Evolutionary conservation across 1,139 yeast genomes (phyloP), one percentile per base, ranked within the genome.

Genomic region (Candida tropicalis): DNA sequence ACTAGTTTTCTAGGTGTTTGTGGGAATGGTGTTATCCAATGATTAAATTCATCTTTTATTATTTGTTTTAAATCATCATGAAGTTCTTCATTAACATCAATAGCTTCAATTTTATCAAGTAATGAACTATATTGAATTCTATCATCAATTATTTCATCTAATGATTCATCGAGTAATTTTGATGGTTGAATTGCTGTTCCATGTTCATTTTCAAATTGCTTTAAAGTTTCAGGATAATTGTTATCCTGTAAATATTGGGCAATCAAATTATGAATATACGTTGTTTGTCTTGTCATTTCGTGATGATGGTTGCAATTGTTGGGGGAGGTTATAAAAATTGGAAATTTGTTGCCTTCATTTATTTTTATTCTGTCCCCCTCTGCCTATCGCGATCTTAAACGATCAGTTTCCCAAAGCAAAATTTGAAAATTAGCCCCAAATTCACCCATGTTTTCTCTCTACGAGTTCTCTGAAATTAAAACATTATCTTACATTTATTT

Each of bases 231-330:
- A 0, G 46, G 47, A 40, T 70, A 73, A 0, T 78, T 77, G 33
- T 80, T 71, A 15, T 68, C 62, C 33, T 67, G 58, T 12, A 85
- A 68, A 51, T 76, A 84, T 24, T 80, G 79, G 0, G 87, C 87
- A 11, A 85, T 66, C 26, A 83, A 56, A 36, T 59, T 53, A 42
- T 68, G 66, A 3, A 62, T 32, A 10, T 26, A 38, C 3, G 43
- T 38, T 5, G 47, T 44, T 24, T 10, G 29, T 28, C 28, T 35
- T 15, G 27, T 16, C 33, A 27, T n/a, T n/a, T n/a, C n/a, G n/a
- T 18, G 33, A n/a, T 39, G 31, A 15, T 37, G 24, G 26, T 16
- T 24, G 22, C 18, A 33, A 33, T 9, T n/a, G 15, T 26, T 13
- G 3, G n/a, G n/a, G n/a, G n/a, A n/a, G n/a, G n/a, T n/a, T n/a